Evolutionary conservation across 371 early-diverging fungal species (phyloP).

Genomic region (Dichotomocladium elegans): DNA sequence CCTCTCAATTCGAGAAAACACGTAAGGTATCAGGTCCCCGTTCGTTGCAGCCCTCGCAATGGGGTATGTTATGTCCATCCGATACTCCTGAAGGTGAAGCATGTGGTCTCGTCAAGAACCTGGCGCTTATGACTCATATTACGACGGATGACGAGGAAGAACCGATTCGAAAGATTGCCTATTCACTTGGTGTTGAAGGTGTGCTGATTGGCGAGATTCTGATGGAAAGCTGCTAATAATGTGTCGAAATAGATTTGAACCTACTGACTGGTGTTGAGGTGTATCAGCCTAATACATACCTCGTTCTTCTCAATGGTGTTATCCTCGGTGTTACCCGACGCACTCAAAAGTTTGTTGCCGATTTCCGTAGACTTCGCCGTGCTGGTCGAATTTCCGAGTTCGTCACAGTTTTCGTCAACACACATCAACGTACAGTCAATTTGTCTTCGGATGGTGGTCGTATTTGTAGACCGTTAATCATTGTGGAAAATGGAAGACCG

Average conservation of each 20-base stretch:
- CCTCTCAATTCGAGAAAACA: slow-evolving; percentile 99
- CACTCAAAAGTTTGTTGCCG: slow-evolving; percentile 72
- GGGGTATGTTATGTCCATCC: slow-evolving; percentile 99
- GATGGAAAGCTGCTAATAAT: not conserved
- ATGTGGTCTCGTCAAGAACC: slow-evolving; percentile 99
- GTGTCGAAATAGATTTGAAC: slow-evolving; percentile 66
- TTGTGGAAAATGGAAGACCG: slow-evolving; percentile 84
- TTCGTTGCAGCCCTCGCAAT: slow-evolving; percentile 97
- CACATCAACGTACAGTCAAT: slow-evolving; percentile 82
- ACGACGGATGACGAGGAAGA: slow-evolving; percentile 93
- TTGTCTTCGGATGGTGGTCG: slow-evolving; percentile 98
- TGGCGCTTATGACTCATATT: slow-evolving; percentile 99
- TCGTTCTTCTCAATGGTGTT: slow-evolving; percentile 93
- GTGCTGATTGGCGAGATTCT: not conserved
- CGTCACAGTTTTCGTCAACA: slow-evolving; percentile 91
- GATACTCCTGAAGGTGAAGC: slow-evolving; percentile 99
- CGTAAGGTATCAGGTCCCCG: slow-evolving; percentile 99
- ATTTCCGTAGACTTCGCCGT: slow-evolving; percentile 86
- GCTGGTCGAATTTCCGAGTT: slow-evolving; percentile 87
- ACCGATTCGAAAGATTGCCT: slow-evolving; percentile 72
- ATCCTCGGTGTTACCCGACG: slow-evolving; percentile 86
- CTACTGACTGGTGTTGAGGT: slow-evolving; percentile 81
- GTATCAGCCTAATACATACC: slow-evolving; percentile 66
- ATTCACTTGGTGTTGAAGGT: slow-evolving; percentile 82
- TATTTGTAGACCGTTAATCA: slow-evolving; percentile 97